Base-by-base conservation (phyloP, 2,329 filamentous ascomycete species). In the Talaromyces albobiverticillius region DNA sequence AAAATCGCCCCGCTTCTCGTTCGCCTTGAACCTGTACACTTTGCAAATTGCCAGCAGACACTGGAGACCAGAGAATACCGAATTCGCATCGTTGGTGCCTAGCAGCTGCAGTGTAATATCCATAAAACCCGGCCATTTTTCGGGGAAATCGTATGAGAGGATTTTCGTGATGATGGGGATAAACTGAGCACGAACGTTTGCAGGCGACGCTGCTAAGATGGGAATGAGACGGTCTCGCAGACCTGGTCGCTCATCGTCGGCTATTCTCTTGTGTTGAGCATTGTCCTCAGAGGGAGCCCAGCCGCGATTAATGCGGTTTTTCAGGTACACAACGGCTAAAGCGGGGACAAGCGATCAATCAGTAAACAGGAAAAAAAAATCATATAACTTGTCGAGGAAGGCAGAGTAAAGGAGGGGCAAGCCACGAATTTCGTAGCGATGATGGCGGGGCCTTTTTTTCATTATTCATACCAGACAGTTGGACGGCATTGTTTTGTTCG, bases 91-190 rank as follows among this genome's bases (percentile, higher is more conserved):
- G 71, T 94, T 91, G 23, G 89, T 89, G 70, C 90, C 88, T 59
- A 99, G 82, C 51, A 99, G 81, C 72, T 91, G 89, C 62, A 95
- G 80, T 49, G 93, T 96, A 67, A 95, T 90, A 67, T 95, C 88
- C 79, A 97, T 87, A 72, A 96, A 97, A 53, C 87, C 85, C 46
- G 94, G 94, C 94, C 94, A 99, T 76, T 88, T 86, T 64, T 88
- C 84, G 54, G 94, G 94, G 72, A 96, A 99, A 73, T 99, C 94
- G 78, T 88, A 88, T 74, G 96, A 90, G 60, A 99, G 83, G 67
- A 99, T 93, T 75, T 95, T 95, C 77, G 96, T 91, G 55, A 99
- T 86, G 64, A 95, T 87, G 57, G 95, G 92, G 60, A 97, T 87
- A 62, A 99, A 85, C 76, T 99, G 94, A 61, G 92, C 87, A 71